Base-by-base conservation (phyloP, 345 rosid genomes). In the Arabidopsis suecica region DNA sequence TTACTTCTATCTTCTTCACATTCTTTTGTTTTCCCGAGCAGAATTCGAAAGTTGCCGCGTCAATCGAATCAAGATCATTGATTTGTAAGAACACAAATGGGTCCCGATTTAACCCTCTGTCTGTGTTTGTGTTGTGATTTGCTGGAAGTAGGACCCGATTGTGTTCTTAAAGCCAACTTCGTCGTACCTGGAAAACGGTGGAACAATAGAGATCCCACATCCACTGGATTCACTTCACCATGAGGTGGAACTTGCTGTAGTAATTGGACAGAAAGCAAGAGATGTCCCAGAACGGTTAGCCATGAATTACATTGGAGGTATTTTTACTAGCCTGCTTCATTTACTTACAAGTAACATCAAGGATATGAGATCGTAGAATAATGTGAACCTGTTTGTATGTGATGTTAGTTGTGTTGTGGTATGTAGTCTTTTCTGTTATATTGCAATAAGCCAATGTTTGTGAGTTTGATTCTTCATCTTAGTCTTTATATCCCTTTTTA, bases 211-310 rank as follows among this genome's bases (percentile, higher is more conserved):
- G 88, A 81, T 95, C 77, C 99, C 99, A 14, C 93, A 85, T 30
- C 81, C 89, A 0, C 71, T 82, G 78, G 84, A 82, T 58, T 89
- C 97, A 68, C 88, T 93, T 69, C 81, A 93, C 84, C 91, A 95
- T 72, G 99, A 92, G 81, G 99, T 92, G 68, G 97, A 95, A 84
- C 93, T 95, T 42, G 97, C 97, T 32, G 93, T 95, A 37, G 92
- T 92, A 14, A 89, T 95, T 56, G 86, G 89, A 18, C 61, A 83
- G 28, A 92, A 83, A 76, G 99, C 96, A 42, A 88, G 93, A 28
- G 93, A 91, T 83, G 97, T 95, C 48, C 83, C 93, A 0, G 86
- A 89, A 74, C 58, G 83, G 10, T 61, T 85, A 36, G 98, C 99
- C 72, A 92, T 95, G 96, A 87, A 90, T 75, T 89, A 86, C 69